Percentiles rank a stretch among this genome's conserved stretches.
Conservation (phyloP, 2,329 filamentous ascomycete species). For the Endocalyx cinctus region DNA sequence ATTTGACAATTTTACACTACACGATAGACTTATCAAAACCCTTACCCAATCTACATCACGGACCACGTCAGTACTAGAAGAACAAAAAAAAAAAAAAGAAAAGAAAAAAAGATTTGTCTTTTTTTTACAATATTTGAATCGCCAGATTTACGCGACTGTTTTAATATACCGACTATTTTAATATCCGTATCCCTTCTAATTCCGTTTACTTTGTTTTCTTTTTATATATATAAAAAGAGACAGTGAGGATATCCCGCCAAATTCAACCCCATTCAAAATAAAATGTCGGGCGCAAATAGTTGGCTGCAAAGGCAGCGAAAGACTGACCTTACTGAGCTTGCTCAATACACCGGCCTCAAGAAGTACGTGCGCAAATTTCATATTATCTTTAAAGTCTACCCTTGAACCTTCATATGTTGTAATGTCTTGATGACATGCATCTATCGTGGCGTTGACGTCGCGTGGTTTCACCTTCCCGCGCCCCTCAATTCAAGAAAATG, state of each 20-base stretch:
- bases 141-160: slow-evolving; percentile 27
- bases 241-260: too few relatives aligned
- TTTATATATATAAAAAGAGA: too few relatives aligned
- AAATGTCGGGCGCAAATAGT: slow-evolving; percentile 60
- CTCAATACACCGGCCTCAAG: slow-evolving; percentile 63
- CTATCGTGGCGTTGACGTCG: slow-evolving; percentile 4
- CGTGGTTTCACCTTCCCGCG: too few relatives aligned
- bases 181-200: slow-evolving; percentile 5
- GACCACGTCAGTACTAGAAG: too few relatives aligned
- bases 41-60: slow-evolving; percentile 13
- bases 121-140: too few relatives aligned
- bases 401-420: slow-evolving; percentile 1
- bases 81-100: too few relatives aligned
- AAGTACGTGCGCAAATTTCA: slow-evolving; percentile 53
- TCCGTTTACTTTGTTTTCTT: too few relatives aligned
- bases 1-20: slow-evolving; percentile 11
- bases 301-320: slow-evolving; percentile 83
- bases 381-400: slow-evolving; percentile 2
- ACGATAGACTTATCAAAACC: slow-evolving; percentile 6
- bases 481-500: too few relatives aligned
- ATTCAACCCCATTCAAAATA: slow-evolving; percentile 11
- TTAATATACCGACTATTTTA: slow-evolving; percentile 18
- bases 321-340: slow-evolving; percentile 70
- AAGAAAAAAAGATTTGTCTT: too few relatives aligned
- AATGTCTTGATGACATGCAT: too few relatives aligned